A percentile compares a stretch with the other conserved stretches of the same genome.
phyloP scores from a whole-genome alignment of 768 basidiomycete genomes.

The Mycena haematopus region DNA sequence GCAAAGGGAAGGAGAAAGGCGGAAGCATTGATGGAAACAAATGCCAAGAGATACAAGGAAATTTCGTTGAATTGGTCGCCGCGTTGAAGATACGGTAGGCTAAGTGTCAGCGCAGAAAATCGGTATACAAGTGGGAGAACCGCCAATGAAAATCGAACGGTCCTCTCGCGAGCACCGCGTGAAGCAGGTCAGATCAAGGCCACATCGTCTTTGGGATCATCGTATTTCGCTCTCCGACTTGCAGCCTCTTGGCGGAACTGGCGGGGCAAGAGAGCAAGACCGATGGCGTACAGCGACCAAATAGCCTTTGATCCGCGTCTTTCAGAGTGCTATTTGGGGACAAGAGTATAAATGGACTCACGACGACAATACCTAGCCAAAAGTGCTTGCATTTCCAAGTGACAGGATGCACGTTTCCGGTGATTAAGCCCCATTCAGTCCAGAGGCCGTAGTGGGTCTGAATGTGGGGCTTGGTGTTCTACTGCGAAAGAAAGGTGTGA shows the following conservation, averaged over 20 bases:
- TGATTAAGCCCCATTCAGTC: conserved; percentile 33
- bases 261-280: conserved; percentile 36
- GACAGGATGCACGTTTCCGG: conserved; percentile 29
- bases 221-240: conserved; percentile 14
- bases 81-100: too few relatives aligned
- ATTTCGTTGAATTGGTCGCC: too few relatives aligned
- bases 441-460: conserved; percentile 39
- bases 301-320: conserved; percentile 31
- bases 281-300: conserved; percentile 36
- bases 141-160: neutral
- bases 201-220: neutral
- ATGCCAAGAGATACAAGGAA: too few relatives aligned
- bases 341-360: neutral
- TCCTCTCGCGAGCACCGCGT: neutral
- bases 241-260: conserved; percentile 38
- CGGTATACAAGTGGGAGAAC: too few relatives aligned
- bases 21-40: too few relatives aligned
- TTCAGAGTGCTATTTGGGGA: neutral
- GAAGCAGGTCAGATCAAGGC: conserved; percentile 9
- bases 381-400: conserved; percentile 24
- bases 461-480: neutral
- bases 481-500: neutral
- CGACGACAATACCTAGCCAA: conserved; percentile 33
- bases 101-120: too few relatives aligned
- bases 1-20: too few relatives aligned